Base-by-base conservation (phyloP, 306 rosid species). In the Oemleria cerasiformis region DNA sequence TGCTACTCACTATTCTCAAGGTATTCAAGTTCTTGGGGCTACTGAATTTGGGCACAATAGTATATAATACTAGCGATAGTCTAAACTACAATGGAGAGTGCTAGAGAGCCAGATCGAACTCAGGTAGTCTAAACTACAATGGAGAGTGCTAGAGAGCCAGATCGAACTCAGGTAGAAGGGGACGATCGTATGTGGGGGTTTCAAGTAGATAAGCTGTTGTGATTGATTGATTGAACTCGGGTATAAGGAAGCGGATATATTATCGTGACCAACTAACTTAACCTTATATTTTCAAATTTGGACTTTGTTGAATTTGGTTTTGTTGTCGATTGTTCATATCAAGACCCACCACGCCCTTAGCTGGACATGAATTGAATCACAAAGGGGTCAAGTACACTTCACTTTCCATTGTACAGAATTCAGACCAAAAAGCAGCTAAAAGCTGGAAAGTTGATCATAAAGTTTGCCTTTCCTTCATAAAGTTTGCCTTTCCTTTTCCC, bases 401-500 rank as follows among this genome's bases (percentile, higher is more conserved):
- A 54, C 63, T 50, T 51, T 80, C 23, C 14, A 16, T 47, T 12
- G 14, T 8, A 40, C 36, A 45, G 45, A 75, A 71, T 62, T 68
- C 62, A 65, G 55, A 62, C 75, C 79, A 80, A 71, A 55, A 19
- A 56, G 53, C 77, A 58, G 21, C 55, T 45, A 58, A 80, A 45
- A 69, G 55, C 63, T 41, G 56, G 41, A 82, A 75, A 70, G 66
- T 36, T 68, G 45, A 39, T 34, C 25, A 9, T 21, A 13, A 44
- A 56, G 38, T 17, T 49, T 71, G 50, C 36, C 25, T 61, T 43
- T 30, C 39, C 69, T 43, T 34, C 49, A 45, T 45, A 11, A 45
- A 45, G 16, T 45, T 45, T 45, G 56, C 57, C 25, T 61, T 43
- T 30, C 39, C 69, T 43, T 34, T 45, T 30, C 58, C 48, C 67